phyloP scores from a whole-genome alignment of 2,329 filamentous ascomycete genomes.

The Colletotrichum euphorbiae region DNA sequence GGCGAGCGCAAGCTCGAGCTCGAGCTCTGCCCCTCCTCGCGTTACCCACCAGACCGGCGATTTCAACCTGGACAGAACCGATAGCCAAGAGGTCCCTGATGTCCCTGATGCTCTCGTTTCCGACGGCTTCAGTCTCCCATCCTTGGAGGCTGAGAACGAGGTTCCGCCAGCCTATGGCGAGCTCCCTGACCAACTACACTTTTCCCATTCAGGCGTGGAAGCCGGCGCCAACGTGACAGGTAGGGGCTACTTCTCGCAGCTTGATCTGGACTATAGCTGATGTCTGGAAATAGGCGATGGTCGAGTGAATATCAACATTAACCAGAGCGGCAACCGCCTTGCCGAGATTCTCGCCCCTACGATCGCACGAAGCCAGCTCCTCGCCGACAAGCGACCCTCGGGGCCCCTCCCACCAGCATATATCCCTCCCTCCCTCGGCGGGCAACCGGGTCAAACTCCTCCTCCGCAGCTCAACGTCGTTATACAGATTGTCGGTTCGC shows the following conservation, averaged over 20 bases:
- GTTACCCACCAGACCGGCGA: constrained; percentile 19
- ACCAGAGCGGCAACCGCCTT: constrained; percentile 74
- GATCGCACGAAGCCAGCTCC: constrained; percentile 64
- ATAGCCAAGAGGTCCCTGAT: constrained; percentile 45
- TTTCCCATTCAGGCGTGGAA: constrained; percentile 72
- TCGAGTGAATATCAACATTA: constrained; percentile 83
- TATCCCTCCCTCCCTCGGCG: constrained; percentile 78
- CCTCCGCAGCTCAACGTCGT: constrained; percentile 75
- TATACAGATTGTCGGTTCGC: constrained; percentile 79
- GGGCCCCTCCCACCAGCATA: constrained; percentile 73
- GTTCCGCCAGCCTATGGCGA: constrained; percentile 71
- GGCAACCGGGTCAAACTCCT: constrained; percentile 66
- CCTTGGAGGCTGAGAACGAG: constrained; percentile 55
- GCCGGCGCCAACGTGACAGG: constrained; percentile 70
- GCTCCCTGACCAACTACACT: constrained; percentile 65
- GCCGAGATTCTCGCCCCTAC: constrained; percentile 76
- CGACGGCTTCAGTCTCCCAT: constrained; percentile 55
- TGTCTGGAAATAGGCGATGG: constrained; percentile 70
- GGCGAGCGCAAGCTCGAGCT: constrained; percentile 31
- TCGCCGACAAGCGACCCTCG: constrained; percentile 54
- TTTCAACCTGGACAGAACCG: constrained; percentile 33
- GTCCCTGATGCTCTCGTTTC: constrained; percentile 49
- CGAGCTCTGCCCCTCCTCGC: constrained; percentile 33
- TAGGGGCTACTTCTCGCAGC: constrained; percentile 43
- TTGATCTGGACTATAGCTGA: constrained; percentile 26